Conservation (phyloP, 2,329 filamentous ascomycete genomes). For the Arthroderma sp. region DNA sequence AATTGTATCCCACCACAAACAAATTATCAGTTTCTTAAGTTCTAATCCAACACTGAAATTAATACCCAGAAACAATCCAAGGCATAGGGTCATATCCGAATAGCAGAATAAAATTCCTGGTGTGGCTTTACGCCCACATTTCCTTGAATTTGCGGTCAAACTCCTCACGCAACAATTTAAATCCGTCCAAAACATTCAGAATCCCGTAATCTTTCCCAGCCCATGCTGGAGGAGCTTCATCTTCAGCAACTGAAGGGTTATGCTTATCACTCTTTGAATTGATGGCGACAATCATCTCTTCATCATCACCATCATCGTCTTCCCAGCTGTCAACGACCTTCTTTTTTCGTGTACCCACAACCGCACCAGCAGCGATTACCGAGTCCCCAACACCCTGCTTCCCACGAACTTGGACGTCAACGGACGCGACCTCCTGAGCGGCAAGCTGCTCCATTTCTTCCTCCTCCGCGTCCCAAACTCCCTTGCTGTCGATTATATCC, state of each 20-base stretch:
- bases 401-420: neutral
- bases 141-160: constrained; percentile 23
- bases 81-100: no score
- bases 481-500: constrained; percentile 16
- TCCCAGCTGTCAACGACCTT: constrained; percentile 17
- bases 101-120: no score
- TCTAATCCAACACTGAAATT: no score
- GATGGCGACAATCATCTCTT: constrained; percentile 5
- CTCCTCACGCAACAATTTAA: constrained; percentile 18
- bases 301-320: constrained; percentile 9
- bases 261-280: neutral
- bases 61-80: no score
- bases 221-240: neutral
- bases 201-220: constrained; percentile 10
- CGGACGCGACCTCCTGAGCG: neutral
- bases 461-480: constrained; percentile 18
- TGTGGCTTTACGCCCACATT: constrained; percentile 8
- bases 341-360: constrained; percentile 4
- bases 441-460: constrained; percentile 11
- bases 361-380: neutral
- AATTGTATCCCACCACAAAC: no score
- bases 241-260: neutral
- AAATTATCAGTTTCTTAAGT: no score
- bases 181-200: constrained; percentile 17
- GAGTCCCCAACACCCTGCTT: neutral